phyloP scores from a whole-genome alignment of 202 grass and related monocot species.

The Hordeum pubiflorum region DNA sequence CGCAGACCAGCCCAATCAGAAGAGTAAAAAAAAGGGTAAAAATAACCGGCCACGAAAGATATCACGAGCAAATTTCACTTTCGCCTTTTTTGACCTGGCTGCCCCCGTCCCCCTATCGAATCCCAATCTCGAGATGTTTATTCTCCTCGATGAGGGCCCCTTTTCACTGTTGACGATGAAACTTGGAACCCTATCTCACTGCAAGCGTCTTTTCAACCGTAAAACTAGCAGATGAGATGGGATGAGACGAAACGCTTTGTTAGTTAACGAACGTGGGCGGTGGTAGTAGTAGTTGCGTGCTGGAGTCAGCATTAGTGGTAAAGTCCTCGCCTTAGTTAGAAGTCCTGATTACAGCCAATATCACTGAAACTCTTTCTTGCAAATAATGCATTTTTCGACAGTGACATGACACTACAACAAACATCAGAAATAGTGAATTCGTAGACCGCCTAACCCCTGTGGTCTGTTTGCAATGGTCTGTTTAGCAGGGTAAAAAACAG shows the following conservation, averaged over 20 bases:
- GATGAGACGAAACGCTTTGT: neutral
- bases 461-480: too few relatives aligned
- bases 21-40: neutral
- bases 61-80: conserved; percentile 34
- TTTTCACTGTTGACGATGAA: conserved; percentile 31
- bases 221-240: neutral
- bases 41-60: conserved; percentile 18
- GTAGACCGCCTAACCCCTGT: too few relatives aligned
- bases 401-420: too few relatives aligned
- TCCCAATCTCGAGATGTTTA: conserved; percentile 44
- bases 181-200: neutral
- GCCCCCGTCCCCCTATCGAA: neutral
- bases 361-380: too few relatives aligned
- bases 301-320: neutral
- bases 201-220: conserved; percentile 21
- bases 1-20: neutral
- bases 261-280: neutral
- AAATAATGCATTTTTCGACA: too few relatives aligned
- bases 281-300: neutral
- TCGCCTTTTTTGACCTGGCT: conserved; percentile 39
- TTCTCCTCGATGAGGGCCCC: neutral
- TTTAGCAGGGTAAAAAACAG: too few relatives aligned
- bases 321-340: neutral
- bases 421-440: too few relatives aligned
- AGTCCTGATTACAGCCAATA: neutral